These are phyloP conservation scores for Teratosphaeria viscida DNA, from an alignment of 2,329 filamentous ascomycete species.

Conservation along the genomic window DNA sequence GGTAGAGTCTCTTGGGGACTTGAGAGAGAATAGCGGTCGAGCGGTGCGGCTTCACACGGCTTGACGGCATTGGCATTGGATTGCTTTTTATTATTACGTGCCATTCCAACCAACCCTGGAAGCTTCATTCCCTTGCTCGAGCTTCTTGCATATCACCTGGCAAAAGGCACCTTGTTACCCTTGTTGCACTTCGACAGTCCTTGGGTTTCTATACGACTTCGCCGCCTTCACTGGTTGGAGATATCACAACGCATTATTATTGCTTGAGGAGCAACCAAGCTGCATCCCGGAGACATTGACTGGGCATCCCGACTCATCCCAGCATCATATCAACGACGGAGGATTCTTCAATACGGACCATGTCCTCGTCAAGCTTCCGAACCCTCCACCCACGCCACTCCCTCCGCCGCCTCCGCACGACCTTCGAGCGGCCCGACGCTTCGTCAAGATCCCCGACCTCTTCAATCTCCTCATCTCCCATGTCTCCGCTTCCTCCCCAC, in stretches of 20 bases:
- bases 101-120: background rate
- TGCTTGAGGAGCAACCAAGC: background rate
- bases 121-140: background rate
- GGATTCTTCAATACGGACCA: background rate
- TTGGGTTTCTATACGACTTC: background rate
- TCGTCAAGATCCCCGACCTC: slow-evolving; percentile 2
- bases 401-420: slow-evolving; percentile 19
- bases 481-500: slow-evolving; percentile 11
- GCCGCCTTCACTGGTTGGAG: background rate
- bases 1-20: background rate
- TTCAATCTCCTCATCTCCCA: slow-evolving; percentile 3
- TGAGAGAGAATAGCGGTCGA: background rate
- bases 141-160: background rate
- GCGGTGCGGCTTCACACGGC: background rate
- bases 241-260: background rate
- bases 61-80: background rate
- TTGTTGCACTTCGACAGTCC: too few relatives aligned
- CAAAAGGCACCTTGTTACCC: too few relatives aligned
- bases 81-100: background rate
- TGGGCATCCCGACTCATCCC: background rate
- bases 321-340: background rate
- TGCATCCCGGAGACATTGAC: background rate
- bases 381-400: slow-evolving; percentile 14
- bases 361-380: slow-evolving; percentile 7
- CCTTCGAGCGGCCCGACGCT: slow-evolving; percentile 8